Evolutionary conservation across 2,329 filamentous ascomycete genomes (phyloP).

Genomic region (Capronia epimyces): DNA sequence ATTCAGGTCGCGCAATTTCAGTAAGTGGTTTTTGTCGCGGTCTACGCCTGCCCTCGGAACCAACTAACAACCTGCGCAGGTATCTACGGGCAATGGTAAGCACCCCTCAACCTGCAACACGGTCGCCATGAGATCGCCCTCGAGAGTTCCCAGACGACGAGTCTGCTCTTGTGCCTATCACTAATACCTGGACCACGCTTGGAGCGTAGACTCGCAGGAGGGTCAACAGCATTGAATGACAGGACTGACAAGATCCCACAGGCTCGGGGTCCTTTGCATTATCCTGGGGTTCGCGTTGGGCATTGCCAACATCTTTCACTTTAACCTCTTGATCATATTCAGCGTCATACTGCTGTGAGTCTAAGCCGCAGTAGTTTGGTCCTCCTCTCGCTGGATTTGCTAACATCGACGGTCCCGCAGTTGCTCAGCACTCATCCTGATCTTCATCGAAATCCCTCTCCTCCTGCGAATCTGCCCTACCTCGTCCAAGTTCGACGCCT

Average conservation of each 20-base stretch:
- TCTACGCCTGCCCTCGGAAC: not conserved
- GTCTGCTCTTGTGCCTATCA: too few species aligned
- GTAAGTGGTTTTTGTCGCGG: constrained; percentile 40
- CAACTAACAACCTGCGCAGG: constrained; percentile 39
- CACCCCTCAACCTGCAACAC: constrained; percentile 26
- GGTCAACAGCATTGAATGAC: not conserved
- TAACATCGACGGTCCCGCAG: constrained; percentile 40
- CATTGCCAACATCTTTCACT: constrained; percentile 63
- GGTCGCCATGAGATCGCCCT: not conserved
- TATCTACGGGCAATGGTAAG: constrained; percentile 65
- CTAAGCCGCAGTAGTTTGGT: too few species aligned
- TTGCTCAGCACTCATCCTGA: constrained; percentile 63
- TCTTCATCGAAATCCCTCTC: constrained; percentile 87
- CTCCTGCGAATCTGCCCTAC: constrained; percentile 97
- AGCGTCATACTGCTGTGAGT: constrained; percentile 55
- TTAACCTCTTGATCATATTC: constrained; percentile 56
- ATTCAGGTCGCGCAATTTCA: constrained; percentile 62
- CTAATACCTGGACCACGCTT: not conserved
- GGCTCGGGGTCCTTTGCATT: constrained; percentile 55
- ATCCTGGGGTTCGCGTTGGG: constrained; percentile 62
- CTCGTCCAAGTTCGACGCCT: constrained; percentile 76
- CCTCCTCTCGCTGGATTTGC: not conserved
- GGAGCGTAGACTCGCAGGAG: not conserved
- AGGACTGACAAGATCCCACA: constrained; percentile 10
- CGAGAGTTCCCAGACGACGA: not conserved